A percentile compares a stretch with the other conserved stretches of the same genome.
Evolutionary conservation across 1,284 basidiomycete species (phyloP).

Genomic region (Mycena citricolor): DNA sequence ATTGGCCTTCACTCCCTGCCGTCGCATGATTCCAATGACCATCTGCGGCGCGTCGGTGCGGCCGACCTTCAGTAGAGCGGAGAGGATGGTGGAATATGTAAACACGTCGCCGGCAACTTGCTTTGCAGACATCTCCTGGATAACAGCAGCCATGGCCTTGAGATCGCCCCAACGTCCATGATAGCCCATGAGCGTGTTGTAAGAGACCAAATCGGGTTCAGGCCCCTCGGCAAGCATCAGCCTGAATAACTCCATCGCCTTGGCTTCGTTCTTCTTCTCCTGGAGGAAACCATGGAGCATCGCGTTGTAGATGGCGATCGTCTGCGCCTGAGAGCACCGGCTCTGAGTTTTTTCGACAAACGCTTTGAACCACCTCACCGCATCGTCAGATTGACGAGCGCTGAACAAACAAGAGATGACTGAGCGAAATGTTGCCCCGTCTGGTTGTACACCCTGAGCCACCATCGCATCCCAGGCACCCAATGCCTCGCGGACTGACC

Average conservation of each 20-base stretch:
- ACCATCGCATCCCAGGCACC: slow-evolving; percentile 63
- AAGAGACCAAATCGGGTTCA: slow-evolving; percentile 68
- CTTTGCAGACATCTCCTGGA: slow-evolving; percentile 55
- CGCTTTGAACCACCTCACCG: slow-evolving; percentile 48
- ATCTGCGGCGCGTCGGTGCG: slow-evolving; percentile 62
- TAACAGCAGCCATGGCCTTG: slow-evolving; percentile 49
- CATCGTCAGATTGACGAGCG: slow-evolving; percentile 43
- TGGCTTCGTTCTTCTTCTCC: no score
- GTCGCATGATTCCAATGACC: slow-evolving; percentile 68
- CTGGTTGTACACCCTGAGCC: slow-evolving; percentile 49
- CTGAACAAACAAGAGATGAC: slow-evolving; percentile 58
- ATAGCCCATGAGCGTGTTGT: slow-evolving; percentile 75
- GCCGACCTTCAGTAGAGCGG: slow-evolving; percentile 68
- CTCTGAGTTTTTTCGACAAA: slow-evolving; percentile 40
- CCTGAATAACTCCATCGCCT: slow-evolving; percentile 47
- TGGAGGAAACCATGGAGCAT: slow-evolving; percentile 60
- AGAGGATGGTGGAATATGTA: slow-evolving; percentile 80
- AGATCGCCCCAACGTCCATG: slow-evolving; percentile 63
- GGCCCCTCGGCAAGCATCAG: slow-evolving; percentile 53
- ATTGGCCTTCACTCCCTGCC: slow-evolving; percentile 71
- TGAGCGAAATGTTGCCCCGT: slow-evolving; percentile 57
- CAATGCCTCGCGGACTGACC: slow-evolving; percentile 47
- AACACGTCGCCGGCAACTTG: slow-evolving; percentile 69
- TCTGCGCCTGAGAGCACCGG: slow-evolving; percentile 26
- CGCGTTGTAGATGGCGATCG: slow-evolving; percentile 60